Base-by-base conservation (phyloP, 2,329 filamentous ascomycete genomes). In the Neopestalotiopsis sp. region DNA sequence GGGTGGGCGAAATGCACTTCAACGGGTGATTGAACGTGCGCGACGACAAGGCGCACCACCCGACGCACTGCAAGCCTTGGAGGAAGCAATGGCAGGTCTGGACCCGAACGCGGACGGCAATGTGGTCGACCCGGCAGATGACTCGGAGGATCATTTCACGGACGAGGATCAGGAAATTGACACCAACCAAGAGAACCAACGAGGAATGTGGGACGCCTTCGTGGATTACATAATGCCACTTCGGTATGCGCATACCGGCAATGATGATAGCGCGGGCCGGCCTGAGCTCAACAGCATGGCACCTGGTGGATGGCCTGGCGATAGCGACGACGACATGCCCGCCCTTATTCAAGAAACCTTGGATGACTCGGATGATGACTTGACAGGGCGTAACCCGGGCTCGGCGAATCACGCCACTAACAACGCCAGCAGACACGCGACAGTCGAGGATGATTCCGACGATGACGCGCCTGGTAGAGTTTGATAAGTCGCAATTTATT, bases 21-120 rank as follows among this genome's bases (percentile, higher is more conserved):
- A 56, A 28, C 68, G 61, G n/a, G 53, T 77, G 14, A 58, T 78
- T 34, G 70, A 70, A 13, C 70, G 68, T 49, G 72, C 73, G 12
- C 68, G 71, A 61, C 58, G 67, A 63, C 70, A 71, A 49, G 73
- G 71, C 40, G 76, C 70, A 4, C 74, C 73, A 7, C 68, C 57
- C 5, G 71, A 73, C 30, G 53, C 75, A 6, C 72, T 70, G n/a
- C 59, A 69, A 5, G 69, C 70, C 9, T 61, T 78, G 28, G 64
- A 74, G 58, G 71, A 73, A 20, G 72, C 69, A 13, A 64, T 76
- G 13, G 71, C 62, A 13, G 68, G 72, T 28, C 66, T 10, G 28
- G 61, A 49, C 13, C 68, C 67, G 38, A 40, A 67, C 28, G 71
- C 59, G 1, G 69, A 72, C n/a, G 70, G 65, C 5, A 63, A 70